Evolutionary conservation across 306 rosid species (phyloP).

Genomic region (Prunus kanzakura): DNA sequence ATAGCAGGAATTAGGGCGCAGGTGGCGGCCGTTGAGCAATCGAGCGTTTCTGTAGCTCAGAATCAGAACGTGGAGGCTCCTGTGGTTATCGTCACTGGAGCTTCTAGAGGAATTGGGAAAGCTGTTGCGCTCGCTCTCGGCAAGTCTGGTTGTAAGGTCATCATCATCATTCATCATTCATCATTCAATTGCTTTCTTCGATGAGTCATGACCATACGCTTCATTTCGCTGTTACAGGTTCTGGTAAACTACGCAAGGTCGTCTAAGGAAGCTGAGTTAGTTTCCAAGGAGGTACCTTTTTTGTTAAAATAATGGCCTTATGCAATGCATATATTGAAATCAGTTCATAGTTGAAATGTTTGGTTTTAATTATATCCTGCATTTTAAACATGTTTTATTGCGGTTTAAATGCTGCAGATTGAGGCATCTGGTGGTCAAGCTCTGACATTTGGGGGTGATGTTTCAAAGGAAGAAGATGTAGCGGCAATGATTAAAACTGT

Average conservation of each 20-base stretch:
- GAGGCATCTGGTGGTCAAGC: conserved; percentile 87
- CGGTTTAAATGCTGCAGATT: conserved; percentile 41
- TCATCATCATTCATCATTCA: background rate
- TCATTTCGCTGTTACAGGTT: conserved; percentile 46
- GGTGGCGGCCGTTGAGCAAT: conserved; percentile 62
- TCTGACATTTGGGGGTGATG: conserved; percentile 78
- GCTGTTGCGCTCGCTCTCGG: conserved; percentile 82
- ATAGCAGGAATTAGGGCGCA: conserved; percentile 70
- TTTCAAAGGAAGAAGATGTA: conserved; percentile 81
- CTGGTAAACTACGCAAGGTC: conserved; percentile 90
- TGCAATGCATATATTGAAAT: background rate
- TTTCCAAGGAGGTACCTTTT: conserved; percentile 67
- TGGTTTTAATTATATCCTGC: background rate
- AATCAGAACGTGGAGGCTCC: conserved; percentile 67
- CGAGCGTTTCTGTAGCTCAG: conserved; percentile 28
- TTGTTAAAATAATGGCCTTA: too few species aligned
- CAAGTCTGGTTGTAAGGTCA: conserved; percentile 98
- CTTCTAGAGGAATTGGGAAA: conserved; percentile 90
- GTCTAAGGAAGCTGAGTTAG: conserved; percentile 87
- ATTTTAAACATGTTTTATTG: background rate
- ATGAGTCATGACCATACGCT: background rate
- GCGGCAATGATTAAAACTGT: conserved; percentile 86
- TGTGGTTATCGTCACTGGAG: conserved; percentile 91
- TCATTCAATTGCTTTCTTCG: background rate
- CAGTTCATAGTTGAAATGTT: background rate